Base-by-base conservation (phyloP, 2,329 filamentous ascomycete genomes). In the Colletotrichum melonis region DNA sequence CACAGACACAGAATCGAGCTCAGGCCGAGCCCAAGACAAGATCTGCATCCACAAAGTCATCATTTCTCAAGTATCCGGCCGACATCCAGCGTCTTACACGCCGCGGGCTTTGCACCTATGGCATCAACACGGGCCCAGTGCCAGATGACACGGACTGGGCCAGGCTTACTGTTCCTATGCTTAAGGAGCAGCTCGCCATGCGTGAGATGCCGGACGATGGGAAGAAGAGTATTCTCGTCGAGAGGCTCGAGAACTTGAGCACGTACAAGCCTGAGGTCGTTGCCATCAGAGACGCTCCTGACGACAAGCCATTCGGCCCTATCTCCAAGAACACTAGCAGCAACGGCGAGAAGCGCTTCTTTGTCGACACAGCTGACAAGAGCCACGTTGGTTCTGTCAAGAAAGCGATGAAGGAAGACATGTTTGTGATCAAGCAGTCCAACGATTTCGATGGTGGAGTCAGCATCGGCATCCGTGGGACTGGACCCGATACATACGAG, bases 171-270 rank as follows among this genome's bases (percentile, higher is more conserved):
- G 16, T 69, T 11, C 35, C 67, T n/a, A 70, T 72, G 16, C 55
- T 75, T n/a, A 66, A 63, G 28, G 72, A 75, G 26, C 72, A 74
- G 72, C 67, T 74, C 12, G 26, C 12, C 22, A 66, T 75, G 55
- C 67, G 72, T 19, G 57, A 63, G 42, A 35, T 74, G 5, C 55
- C 54, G 14, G 42, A 49, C 8, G 7, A 26, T 8, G 74, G 72
- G 4, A 64, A 64, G 11, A 74, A 71, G 60, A 19, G 52, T 3
- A 56, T 58, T 3, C 55, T 75, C n/a, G 35, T 75, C 22, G 59
- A 66, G 32, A 35, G 72, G 8, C 67, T 74, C 42, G 26, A 56
- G 6, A 55, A 66, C 49, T 74, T 60, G 59, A 60, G 66, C 42
- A 65, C 52, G 5, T 68, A 46, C n/a, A 28, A 55, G 16, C 66